Percentiles rank a stretch among this genome's conserved stretches.
These are phyloP conservation scores for Coemansia sp. DNA, from an alignment of 192 early-diverging fungal genomes.

Conservation along the genomic window DNA sequence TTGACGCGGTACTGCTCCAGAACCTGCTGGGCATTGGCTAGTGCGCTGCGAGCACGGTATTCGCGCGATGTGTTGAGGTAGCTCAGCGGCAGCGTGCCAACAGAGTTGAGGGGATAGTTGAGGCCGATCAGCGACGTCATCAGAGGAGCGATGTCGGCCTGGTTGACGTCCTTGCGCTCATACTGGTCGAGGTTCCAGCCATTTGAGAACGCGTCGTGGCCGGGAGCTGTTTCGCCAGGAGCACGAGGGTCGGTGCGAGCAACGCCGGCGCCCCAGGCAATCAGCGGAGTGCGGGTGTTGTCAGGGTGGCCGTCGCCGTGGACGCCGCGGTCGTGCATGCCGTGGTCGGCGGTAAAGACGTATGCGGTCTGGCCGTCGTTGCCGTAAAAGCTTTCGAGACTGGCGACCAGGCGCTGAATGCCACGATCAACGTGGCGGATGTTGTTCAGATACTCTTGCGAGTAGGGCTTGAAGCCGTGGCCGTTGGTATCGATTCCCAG, in stretches of 20 bases:
- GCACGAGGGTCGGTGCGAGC: conserved; percentile 46
- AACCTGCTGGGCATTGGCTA: conserved; percentile 83
- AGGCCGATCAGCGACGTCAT: conserved; percentile 89
- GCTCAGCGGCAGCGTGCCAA: conserved; percentile 79
- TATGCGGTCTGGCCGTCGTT: conserved; percentile 82
- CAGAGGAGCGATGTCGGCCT: conserved; percentile 94
- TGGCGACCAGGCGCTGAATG: conserved; percentile 63
- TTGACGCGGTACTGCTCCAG: conserved; percentile 86
- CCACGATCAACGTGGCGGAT: conserved; percentile 80
- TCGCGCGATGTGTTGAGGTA: conserved; percentile 71
- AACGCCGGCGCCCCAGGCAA: conserved; percentile 95
- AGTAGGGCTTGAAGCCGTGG: conserved; percentile 80
- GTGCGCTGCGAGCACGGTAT: conserved; percentile 72
- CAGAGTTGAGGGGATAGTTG: conserved; percentile 89
- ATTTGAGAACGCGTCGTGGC: conserved; percentile 72
- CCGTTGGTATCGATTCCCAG: conserved; percentile 95
- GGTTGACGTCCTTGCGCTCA: conserved; percentile 79
- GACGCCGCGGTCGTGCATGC: conserved; percentile 89
- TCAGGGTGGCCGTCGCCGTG: conserved; percentile 97
- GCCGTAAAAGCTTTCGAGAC: conserved; percentile 73
- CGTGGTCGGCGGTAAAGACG: conserved; percentile 94
- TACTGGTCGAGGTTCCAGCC: conserved; percentile 66
- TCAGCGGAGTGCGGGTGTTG: conserved; percentile 89
- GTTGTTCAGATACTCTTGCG: conserved; percentile 83
- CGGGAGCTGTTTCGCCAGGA: conserved; percentile 47